phyloP scores from a whole-genome alignment of 2,329 filamentous ascomycete species.

The Fusarium luffae region DNA sequence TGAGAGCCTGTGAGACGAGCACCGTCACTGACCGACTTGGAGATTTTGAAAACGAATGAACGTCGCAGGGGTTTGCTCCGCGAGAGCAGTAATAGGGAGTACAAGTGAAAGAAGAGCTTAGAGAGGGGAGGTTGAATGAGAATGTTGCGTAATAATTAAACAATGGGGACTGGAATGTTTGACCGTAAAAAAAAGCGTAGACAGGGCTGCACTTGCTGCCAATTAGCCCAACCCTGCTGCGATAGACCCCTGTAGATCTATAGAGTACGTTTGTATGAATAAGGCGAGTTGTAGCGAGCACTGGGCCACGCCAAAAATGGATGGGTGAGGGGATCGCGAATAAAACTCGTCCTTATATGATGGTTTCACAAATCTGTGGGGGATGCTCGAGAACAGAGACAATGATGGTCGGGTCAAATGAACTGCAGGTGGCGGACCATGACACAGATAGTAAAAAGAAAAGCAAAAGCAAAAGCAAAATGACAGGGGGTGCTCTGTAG shows the following conservation, averaged over 20 bases:
- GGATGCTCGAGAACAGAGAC: constrained; percentile 28
- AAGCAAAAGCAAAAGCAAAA: constrained; percentile 7
- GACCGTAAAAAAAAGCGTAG: constrained; percentile 18
- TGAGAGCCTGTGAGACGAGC: constrained; percentile 24
- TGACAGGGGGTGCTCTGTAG: constrained; percentile 35
- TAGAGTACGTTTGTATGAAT: background rate
- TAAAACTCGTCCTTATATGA: background rate
- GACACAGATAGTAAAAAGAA: constrained; percentile 26
- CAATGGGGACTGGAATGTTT: constrained; percentile 38
- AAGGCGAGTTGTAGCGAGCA: background rate
- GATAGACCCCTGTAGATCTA: constrained; percentile 7
- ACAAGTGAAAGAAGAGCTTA: constrained; percentile 14
- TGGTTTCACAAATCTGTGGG: constrained; percentile 28
- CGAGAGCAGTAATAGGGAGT: constrained; percentile 20
- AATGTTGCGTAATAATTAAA: constrained; percentile 35
- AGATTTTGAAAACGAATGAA: constrained; percentile 20
- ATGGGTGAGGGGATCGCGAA: constrained; percentile 7
- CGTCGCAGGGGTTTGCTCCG: constrained; percentile 23
- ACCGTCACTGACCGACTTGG: constrained; percentile 25
- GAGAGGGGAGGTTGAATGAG: constrained; percentile 21
- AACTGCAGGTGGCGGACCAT: constrained; percentile 3
- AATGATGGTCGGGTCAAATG: constrained; percentile 20
- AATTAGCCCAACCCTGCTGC: constrained; percentile 7
- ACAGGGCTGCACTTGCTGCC: constrained; percentile 30
- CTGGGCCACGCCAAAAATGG: background rate